phyloP scores from a whole-genome alignment of 148 eudicot species.

The Persicaria tinctoria region DNA sequence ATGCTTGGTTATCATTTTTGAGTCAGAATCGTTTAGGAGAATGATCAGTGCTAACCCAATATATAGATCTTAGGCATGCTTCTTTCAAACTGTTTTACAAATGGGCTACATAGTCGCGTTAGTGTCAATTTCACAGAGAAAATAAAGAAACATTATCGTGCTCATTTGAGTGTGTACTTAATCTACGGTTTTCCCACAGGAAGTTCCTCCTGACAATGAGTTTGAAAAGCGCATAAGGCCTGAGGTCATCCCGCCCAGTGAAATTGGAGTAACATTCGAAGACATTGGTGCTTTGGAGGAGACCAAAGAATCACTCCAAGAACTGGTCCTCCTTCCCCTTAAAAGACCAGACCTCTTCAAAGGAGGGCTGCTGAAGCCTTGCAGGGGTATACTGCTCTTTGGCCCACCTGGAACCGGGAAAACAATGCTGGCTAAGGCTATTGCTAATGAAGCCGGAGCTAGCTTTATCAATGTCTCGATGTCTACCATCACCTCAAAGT shows the following conservation, averaged over 20 bases:
- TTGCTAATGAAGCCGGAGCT: slow-evolving; percentile 92
- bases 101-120: too few species aligned
- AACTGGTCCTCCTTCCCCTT: slow-evolving; percentile 84
- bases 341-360: slow-evolving; percentile 84
- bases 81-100: too few species aligned
- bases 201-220: slow-evolving; percentile 80
- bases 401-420: slow-evolving; percentile 95
- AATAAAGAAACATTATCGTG: too few species aligned
- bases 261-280: slow-evolving; percentile 69
- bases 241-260: slow-evolving; percentile 74
- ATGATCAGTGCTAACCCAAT: too few species aligned
- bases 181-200: slow-evolving; percentile 27
- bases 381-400: slow-evolving; percentile 72
- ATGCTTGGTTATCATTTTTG: too few species aligned
- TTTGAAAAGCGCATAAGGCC: slow-evolving; percentile 88
- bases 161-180: too few species aligned
- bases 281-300: slow-evolving; percentile 84
- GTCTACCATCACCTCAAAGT: slow-evolving; percentile 93
- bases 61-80: too few species aligned
- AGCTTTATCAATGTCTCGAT: slow-evolving; percentile 88
- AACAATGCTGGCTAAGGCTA: slow-evolving; percentile 92
- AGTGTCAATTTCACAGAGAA: too few species aligned
- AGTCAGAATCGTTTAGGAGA: too few species aligned
- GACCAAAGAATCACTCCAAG: slow-evolving; percentile 78
- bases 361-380: slow-evolving; percentile 91